Evolutionary conservation across 2,329 filamentous ascomycete genomes (phyloP), one percentile per base, ranked within the genome.

Genomic region (Fusarium sp.): DNA sequence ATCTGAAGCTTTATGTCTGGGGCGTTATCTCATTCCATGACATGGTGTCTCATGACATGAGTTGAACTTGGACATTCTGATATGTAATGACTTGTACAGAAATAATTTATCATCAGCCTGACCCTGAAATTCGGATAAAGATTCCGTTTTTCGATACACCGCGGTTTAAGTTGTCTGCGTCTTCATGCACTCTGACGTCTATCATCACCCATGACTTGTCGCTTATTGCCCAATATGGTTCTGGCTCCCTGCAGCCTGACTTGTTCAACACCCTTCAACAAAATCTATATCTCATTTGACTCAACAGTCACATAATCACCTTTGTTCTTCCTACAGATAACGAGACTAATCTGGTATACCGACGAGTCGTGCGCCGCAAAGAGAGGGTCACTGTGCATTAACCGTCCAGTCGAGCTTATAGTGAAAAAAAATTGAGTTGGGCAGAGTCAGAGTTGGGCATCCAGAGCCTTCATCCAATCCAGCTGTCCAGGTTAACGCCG

Each of bases 401-500:
- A 37, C 32, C 25, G 37, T 67, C 50, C 16, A 55, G 18, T 11
- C 18, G 16, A 59, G 53, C 40, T 65, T 41, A 47, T 59, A 13
- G 18, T 37, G 43, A 57, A 28, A 45, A 60, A 27, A 14, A 30
- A 66, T 23, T 57, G 34, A 59, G 48, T 45, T 47, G 53, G 59
- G 64, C 61, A 61, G 56, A 62, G 53, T 69, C 51, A 50, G 53
- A 55, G 49, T 53, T 60, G 46, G 45, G 55, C 54, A 56, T 64
- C 65, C 42, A 72, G 55, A 57, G 48, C 59, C 59, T 32, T 49
- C 23, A 49, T 50, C 55, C 58, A 42, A 41, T 41, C 57, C 49
- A 57, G 48, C 63, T 60, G 61, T 60, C 60, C 45, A 55, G 53
- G 59, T 58, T 58, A 72, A 74, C 73, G 68, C 73, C 73, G 49